Conservation (phyloP, 1,284 basidiomycete species). For the Xerocomus amazonicus region DNA sequence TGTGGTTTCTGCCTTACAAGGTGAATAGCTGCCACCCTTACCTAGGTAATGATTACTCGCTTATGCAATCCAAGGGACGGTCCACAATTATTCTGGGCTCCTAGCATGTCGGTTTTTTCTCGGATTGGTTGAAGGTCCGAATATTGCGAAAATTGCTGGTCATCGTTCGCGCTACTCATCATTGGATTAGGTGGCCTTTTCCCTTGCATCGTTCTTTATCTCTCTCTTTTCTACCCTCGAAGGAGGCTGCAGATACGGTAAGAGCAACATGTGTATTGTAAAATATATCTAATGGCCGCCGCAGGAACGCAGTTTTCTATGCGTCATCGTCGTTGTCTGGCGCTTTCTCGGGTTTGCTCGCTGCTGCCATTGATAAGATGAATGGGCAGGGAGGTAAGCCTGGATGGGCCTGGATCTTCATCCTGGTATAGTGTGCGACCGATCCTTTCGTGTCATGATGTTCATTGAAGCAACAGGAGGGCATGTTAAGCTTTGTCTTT, state of each 20-base stretch:
- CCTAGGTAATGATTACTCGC: slow-evolving; percentile 3
- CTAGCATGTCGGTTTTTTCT: slow-evolving; percentile 63
- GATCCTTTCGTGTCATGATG: too few relatives aligned
- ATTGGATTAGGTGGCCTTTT: slow-evolving; percentile 46
- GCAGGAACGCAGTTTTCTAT: too few relatives aligned
- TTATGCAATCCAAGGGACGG: slow-evolving; percentile 40
- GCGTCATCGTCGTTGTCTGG: too few relatives aligned
- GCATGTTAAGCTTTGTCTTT: neutral
- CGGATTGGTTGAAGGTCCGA: slow-evolving; percentile 56
- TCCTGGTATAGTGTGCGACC: too few relatives aligned
- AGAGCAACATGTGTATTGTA: too few relatives aligned
- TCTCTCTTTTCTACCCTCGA: slow-evolving; percentile 56
- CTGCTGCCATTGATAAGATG: too few relatives aligned
- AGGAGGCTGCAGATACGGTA: slow-evolving; percentile 53
- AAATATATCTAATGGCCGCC: too few relatives aligned
- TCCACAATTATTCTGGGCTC: slow-evolving; percentile 50
- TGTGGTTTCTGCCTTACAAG: slow-evolving; percentile 52
- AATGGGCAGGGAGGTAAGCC: too few relatives aligned
- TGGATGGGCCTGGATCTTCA: too few relatives aligned
- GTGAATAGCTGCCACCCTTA: slow-evolving; percentile 25
- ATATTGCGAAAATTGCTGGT: slow-evolving; percentile 16
- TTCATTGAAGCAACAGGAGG: too few relatives aligned
- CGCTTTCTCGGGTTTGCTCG: too few relatives aligned
- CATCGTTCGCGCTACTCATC: slow-evolving; percentile 38
- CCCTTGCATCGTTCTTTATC: slow-evolving; percentile 56